Percentiles rank a stretch among this genome's conserved stretches.
Conservation (phyloP, 495 filamentous ascomycete genomes). For the Aspergillus ellipticus region DNA sequence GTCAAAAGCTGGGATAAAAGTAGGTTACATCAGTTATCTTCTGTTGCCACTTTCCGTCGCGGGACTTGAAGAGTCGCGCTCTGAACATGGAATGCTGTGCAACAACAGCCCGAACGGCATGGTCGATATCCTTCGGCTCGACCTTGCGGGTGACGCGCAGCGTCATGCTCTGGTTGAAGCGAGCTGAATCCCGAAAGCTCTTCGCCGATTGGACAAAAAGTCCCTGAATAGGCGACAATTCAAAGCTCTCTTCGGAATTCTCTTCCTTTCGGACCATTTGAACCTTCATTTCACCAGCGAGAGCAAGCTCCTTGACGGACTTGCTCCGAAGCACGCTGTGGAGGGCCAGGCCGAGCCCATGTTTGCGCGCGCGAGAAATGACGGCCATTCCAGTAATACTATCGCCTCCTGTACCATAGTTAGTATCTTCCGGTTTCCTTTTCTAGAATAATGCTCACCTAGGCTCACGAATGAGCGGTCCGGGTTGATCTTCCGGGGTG, state of each 20-base stretch:
- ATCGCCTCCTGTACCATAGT: conserved; percentile 39
- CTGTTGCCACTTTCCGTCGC: conserved; percentile 41
- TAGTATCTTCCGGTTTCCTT: conserved; percentile 18
- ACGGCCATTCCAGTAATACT: conserved; percentile 43
- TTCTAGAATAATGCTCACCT: conserved; percentile 25
- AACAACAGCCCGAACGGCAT: conserved; percentile 56
- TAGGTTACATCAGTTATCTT: conserved; percentile 30
- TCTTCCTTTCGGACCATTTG: conserved; percentile 24
- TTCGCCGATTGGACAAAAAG: conserved; percentile 43
- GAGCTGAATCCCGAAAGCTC: conserved; percentile 44
- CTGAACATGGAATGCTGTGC: conserved; percentile 67
- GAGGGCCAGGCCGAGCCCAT: conserved; percentile 33
- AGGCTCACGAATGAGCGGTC: conserved; percentile 43
- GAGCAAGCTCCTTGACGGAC: conserved; percentile 36
- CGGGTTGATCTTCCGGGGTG: conserved; percentile 32
- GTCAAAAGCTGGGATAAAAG: not conserved
- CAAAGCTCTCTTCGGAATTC: conserved; percentile 47
- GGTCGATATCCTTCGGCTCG: conserved; percentile 45
- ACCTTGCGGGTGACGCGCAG: conserved; percentile 52
- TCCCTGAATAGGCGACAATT: conserved; percentile 44
- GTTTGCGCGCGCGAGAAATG: conserved; percentile 36
- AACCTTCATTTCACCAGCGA: conserved; percentile 21
- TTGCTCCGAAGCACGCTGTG: conserved; percentile 36
- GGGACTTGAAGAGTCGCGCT: conserved; percentile 50
- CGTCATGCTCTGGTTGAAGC: conserved; percentile 71